Base-by-base conservation (phyloP, 2,329 filamentous ascomycete genomes). In the Colletotrichum higginsianum region DNA sequence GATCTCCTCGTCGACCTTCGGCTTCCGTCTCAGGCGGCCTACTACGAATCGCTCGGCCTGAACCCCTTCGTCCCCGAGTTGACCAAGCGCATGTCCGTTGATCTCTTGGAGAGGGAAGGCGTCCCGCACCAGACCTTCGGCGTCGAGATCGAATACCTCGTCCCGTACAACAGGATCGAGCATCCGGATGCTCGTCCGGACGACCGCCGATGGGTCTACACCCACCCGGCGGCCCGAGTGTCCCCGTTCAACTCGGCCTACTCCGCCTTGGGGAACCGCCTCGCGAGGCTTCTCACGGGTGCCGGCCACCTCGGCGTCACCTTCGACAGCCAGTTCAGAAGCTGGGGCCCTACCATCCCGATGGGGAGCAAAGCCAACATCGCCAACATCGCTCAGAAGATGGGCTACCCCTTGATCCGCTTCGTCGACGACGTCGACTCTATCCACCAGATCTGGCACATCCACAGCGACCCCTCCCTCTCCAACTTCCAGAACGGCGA, bases 111-210 rank as follows among this genome's bases (percentile, higher is more conserved):
- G 21, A 56, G 50, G 2, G 23, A 42, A 16, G 30, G 42, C 21
- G 18, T 66, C 2, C 42, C 62, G 8, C 71, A 63, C 0, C 71
- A 67, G 38, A 66, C 71, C 11, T 73, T 71, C n/a, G 71, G 71
- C 30, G 15, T 71, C 26, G 71, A 73, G n/a, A 21, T 71, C 13
- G 71, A 73, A 21, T 71, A 71, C 21, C 30, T 73, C 21, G 13
- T 66, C 4, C 62, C 71, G 2, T 70, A 66, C 23, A 18, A 15
- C 15, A 23, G 3, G 2, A 16, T 12, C 16, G 23, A 38, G 5
- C 7, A 15, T 3, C n/a, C 11, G 4, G 46, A 55, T 16, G 21
- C 23, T 1, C 26, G 21, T 18, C n/a, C 12, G 18, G 35, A 35
- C 11, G 55, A 63, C 18, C 58, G 47, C 5, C 71, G 71, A 18